phyloP scores from a whole-genome alignment of 2,329 filamentous ascomycete species.

The Phaeosphaeria sp. region DNA sequence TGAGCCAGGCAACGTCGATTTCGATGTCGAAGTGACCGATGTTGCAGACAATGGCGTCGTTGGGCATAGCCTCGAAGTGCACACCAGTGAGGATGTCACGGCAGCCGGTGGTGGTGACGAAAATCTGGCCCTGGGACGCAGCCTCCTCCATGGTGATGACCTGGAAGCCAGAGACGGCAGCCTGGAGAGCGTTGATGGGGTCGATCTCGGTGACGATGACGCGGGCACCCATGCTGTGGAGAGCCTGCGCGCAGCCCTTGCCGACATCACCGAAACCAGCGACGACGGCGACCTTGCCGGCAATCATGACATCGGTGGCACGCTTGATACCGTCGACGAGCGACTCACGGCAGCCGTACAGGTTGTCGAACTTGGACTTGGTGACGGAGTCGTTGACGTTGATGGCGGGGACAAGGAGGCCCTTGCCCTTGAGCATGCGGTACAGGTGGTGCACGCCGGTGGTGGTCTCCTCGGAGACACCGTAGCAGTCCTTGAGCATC shows the following conservation, averaged over 20 bases:
- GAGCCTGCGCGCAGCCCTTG: slow-evolving; percentile 96
- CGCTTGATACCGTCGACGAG: slow-evolving; percentile 99
- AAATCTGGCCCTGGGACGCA: slow-evolving; percentile 88
- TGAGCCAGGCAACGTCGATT: slow-evolving; percentile 99
- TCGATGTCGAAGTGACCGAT: slow-evolving; percentile 99
- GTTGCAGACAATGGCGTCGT: slow-evolving; percentile 99
- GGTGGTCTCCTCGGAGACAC: slow-evolving; percentile 99
- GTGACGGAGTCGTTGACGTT: slow-evolving; percentile 99
- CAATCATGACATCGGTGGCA: slow-evolving; percentile 99
- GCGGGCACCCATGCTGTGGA: slow-evolving; percentile 95
- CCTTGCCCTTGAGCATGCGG: slow-evolving; percentile 83
- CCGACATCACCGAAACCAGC: slow-evolving; percentile 99
- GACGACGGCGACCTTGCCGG: slow-evolving; percentile 96
- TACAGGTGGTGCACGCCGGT: slow-evolving; percentile 99
- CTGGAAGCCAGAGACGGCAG: slow-evolving; percentile 95
- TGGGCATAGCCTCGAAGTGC: slow-evolving; percentile 95
- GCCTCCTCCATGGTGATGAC: slow-evolving; percentile 99
- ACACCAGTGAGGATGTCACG: slow-evolving; percentile 91
- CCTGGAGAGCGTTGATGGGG: slow-evolving; percentile 99
- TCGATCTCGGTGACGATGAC: slow-evolving; percentile 97
- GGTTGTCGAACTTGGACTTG: slow-evolving; percentile 99
- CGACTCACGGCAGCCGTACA: slow-evolving; percentile 99
- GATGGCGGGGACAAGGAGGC: slow-evolving; percentile 87
- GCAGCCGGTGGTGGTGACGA: slow-evolving; percentile 99
- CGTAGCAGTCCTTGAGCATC: slow-evolving; percentile 97